Evolutionary conservation across 2,329 filamentous ascomycete genomes (phyloP), one percentile per base, ranked within the genome.

Genomic region (Dactylellina cionopaga): DNA sequence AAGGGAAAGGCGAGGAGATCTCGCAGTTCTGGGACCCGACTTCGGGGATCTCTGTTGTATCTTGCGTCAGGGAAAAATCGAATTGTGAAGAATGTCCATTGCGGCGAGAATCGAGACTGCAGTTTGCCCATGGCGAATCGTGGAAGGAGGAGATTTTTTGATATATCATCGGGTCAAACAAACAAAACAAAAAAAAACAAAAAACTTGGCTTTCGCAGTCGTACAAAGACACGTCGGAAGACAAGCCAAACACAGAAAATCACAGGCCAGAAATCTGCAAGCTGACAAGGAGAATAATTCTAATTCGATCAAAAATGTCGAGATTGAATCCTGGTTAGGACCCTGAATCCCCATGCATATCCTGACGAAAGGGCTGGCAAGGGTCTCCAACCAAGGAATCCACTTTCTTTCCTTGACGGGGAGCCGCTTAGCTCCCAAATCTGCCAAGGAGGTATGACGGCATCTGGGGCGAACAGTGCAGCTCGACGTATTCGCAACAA

Each of bases 291-390:
- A 55, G 51, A 29, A 55, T 55, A 15, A 9, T 55, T n/a, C 22
- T 55, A n/a, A 41, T 41, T 55, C 33, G n/a, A n/a, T n/a, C n/a
- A 41, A 43, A 64, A 13, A 33, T 58, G 24, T 60, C 37, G 52
- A 44, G 17, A 51, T 64, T 52, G 31, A 59, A 71, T 71, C 68
- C 68, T 46, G 59, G 68, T 65, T 27, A 60, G 68, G 66, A 71
- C 66, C 66, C 66, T 71, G 66, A 71, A 71, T 64, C 37, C 19
- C 31, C 52, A 46, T 71, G 66, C 66, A 71, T 59, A 72, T 65
- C 59, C 68, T 72, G 68, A 72, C 68, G 68, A 72, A 72, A 72
- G 68, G 58, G 58, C 68, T 64, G 43, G 59, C 68, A 64, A 37
- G 68, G 68, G 56, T 46, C 13, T 52, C 59, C 59, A 56, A 72